Base-by-base conservation (phyloP, 164 flowering plant genomes). In the Magnolia officinalis region DNA sequence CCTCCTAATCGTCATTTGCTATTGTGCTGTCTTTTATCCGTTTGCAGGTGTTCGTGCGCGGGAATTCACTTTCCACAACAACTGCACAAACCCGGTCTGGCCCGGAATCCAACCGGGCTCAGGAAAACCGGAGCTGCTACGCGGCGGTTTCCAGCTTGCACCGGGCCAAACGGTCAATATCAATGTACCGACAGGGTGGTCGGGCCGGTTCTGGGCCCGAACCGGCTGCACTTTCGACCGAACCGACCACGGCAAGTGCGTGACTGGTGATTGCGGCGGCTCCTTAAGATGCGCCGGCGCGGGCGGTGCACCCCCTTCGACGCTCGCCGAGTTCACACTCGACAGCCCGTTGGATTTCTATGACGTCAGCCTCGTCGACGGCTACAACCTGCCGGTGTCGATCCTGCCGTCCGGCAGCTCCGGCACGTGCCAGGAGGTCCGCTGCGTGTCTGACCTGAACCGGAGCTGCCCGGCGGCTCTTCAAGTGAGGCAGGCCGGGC, bases 311-410 rank as follows among this genome's bases (percentile, higher is more conserved):
- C 92, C 92, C 0, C 96, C 93, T 0, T 88, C 89, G 0, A 89
- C 93, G 2, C 82, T 91, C 0, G 96, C 92, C 0, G 92, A 91
- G 74, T 90, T 91, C 89, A 87, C 90, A 0, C 75, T 90, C 58
- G 88, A 86, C 18, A 77, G 88, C 16, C 18, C 18, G 11, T 83
- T 74, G 75, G 97, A 92, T 74, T 91, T 91, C 76, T 94, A 91
- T 50, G 97, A 92, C 78, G 96, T 91, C 16, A 90, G 96, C 85
- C 87, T 92, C 3, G 98, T 94, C 1, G 98, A 94, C 71, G 98
- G 98, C 16, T 94, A 88, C 86, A 94, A 94, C 65, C 20, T 94
- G 11, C 92, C 93, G 0, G 81, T 94, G 90, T 6, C 88, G 7
- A 85, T 94, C 1, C 90, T 87, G 69, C 83, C 84, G 1, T 77